A percentile compares a stretch with the other conserved stretches of the same genome.
phyloP scores from a whole-genome alignment of 2,329 filamentous ascomycete genomes.

The Massarina eburnea region DNA sequence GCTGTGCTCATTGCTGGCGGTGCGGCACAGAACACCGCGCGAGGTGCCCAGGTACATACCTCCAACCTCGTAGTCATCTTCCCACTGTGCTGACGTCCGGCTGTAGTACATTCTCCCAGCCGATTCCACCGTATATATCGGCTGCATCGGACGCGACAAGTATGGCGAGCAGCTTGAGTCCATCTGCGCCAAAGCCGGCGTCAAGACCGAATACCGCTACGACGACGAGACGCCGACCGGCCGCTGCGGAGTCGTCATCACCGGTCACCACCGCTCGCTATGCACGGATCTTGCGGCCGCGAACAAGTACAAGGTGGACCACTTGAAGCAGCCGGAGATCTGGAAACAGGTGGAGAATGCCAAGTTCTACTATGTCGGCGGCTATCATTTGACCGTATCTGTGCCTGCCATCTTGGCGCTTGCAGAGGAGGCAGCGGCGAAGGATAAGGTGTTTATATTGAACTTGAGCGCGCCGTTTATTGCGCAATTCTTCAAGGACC shows the following conservation, averaged over 20 bases:
- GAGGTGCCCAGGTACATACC: conserved; percentile 72
- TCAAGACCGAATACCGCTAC: conserved; percentile 92
- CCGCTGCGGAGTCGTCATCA: conserved; percentile 95
- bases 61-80: not conserved
- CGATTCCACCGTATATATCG: conserved; percentile 90
- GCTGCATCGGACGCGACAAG: conserved; percentile 93
- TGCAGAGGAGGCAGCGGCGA: conserved; percentile 81
- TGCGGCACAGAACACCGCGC: conserved; percentile 95
- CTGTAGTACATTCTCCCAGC: conserved; percentile 80
- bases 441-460: conserved; percentile 90
- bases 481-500: conserved; percentile 95
- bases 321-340: conserved; percentile 86
- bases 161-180: conserved; percentile 86
- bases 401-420: conserved; percentile 87
- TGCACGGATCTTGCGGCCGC: conserved; percentile 94
- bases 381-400: conserved; percentile 96
- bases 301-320: conserved; percentile 94
- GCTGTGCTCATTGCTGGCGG: conserved; percentile 95
- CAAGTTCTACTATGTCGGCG: conserved; percentile 88
- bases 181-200: conserved; percentile 82
- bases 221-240: conserved; percentile 83
- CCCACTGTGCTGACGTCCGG: not conserved
- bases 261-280: conserved; percentile 91
- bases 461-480: conserved; percentile 97
- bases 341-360: conserved; percentile 91